phyloP scores from a whole-genome alignment of 169 alveolate genomes.

The Amoebophrya sp. region DNA sequence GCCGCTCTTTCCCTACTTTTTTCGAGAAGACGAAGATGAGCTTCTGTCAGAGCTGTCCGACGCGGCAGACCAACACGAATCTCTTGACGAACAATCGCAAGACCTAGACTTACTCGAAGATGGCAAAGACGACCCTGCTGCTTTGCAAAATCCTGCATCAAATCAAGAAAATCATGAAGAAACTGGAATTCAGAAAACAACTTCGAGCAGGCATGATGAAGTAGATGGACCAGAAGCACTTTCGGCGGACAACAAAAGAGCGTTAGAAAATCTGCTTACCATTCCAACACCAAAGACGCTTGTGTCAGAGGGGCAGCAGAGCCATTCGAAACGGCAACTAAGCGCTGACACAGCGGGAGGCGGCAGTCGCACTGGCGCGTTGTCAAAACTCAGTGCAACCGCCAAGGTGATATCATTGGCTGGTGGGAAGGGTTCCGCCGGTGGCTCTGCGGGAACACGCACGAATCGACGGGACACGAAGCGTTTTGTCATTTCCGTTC shows the following conservation, averaged over 20 bases:
- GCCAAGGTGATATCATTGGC: background rate
- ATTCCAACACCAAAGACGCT: too few species aligned
- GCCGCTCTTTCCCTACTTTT: background rate
- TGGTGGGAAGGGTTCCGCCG: background rate
- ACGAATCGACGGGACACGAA: background rate
- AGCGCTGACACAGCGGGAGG: background rate
- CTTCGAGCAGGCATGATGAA: background rate
- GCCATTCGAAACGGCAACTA: too few species aligned
- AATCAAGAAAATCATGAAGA: background rate
- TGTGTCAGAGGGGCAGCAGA: too few species aligned
- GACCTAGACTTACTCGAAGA: too few species aligned
- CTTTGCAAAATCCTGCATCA: background rate
- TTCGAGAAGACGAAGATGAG: background rate
- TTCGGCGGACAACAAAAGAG: background rate
- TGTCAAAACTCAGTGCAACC: background rate
- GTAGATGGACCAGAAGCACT: too few species aligned
- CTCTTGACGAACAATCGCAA: too few species aligned
- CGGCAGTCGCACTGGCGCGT: background rate
- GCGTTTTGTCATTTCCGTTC: background rate
- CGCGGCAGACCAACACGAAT: background rate
- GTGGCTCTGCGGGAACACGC: background rate
- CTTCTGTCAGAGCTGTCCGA: background rate
- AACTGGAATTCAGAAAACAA: background rate
- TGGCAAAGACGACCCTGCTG: background rate
- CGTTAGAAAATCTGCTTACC: too few species aligned